Base-by-base conservation (phyloP, 805 yeast species). In the Metschnikowia santaceciliae region DNA sequence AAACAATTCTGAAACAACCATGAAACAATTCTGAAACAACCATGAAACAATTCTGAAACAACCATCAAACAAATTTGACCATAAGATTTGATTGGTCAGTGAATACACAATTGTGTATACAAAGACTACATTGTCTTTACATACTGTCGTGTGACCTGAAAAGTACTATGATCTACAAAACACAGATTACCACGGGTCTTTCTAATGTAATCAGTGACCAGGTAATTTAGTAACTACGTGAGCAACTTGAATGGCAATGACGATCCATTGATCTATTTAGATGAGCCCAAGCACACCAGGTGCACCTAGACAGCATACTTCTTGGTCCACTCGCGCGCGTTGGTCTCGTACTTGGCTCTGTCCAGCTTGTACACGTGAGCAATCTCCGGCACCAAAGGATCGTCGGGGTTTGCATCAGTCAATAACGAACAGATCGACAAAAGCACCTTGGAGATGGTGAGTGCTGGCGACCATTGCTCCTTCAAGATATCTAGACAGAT, bases 381-480 rank as follows among this genome's bases (percentile, higher is more conserved):
- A 64, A 94, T 94, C 73, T 94, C 99, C 20, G 98, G 97, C 38
- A 94, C 99, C 69, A 94, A 82, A 54, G 99, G 99, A 78, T 94
- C 99, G 69, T 94, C 99, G 36, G 98, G 98, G 67, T 92, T 92
- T 47, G 99, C 98, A 71, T 94, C 98, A 32, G 98, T 92, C 66
- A 94, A 81, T 70, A 94, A 77, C 14, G 98, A 92, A 69, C 97
- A 91, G 65, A 94, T 92, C 33, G 97, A 90, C 61, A 94, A 80
- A 60, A 94, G 80, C 52, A 94, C 96, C 76, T 94, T 94, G 19
- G 98, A 90, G 60, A 94, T 89, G 47, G 98, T 94, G 67, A 94
- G 79, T 35, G 97, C 98, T 23, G 99, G 99, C 23, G 98, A 91
- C 99, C 99, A 94, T 71, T 92, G 96, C 67, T 94, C 98, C 71